Evolutionary conservation across 176 grass and related monocot genomes (phyloP).

Genomic region (Eremochloa ophiuroides): DNA sequence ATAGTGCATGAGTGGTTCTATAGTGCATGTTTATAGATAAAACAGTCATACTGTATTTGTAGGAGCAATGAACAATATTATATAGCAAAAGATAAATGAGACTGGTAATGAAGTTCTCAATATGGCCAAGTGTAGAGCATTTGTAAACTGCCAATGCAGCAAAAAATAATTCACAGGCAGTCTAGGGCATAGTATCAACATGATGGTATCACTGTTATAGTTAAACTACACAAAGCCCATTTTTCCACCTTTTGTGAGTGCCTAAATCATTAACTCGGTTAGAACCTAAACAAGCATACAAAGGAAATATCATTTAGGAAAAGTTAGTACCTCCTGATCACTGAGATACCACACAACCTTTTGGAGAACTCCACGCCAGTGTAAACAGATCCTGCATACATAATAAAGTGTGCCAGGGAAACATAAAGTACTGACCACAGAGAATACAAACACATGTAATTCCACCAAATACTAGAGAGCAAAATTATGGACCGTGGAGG

Average conservation of each 20-base stretch:
- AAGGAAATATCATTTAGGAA: neutral
- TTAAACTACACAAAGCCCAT: neutral
- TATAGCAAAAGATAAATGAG: conserved; percentile 4
- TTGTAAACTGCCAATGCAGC: neutral
- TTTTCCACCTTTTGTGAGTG: neutral
- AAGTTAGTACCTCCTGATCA: conserved; percentile 88
- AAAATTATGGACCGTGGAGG: neutral
- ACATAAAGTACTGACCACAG: conserved; percentile 19
- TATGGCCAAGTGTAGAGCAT: conserved; percentile 13
- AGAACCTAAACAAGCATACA: neutral
- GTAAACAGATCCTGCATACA: conserved; percentile 77
- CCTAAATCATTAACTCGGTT: neutral
- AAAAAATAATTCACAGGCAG: neutral
- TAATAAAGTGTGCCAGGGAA: conserved; percentile 7
- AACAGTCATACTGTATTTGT: neutral
- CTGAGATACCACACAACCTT: conserved; percentile 95
- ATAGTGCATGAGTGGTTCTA: neutral
- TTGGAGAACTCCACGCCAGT: conserved; percentile 94
- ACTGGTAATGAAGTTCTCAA: neutral
- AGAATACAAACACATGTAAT: conserved; percentile 20
- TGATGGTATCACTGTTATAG: neutral
- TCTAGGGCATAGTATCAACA: conserved; percentile 9
- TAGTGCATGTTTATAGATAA: neutral
- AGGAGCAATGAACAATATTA: neutral
- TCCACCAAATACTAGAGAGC: neutral